Conservation (phyloP, 1,284 basidiomycete genomes). For the Taiwanofungus camphoratus region DNA sequence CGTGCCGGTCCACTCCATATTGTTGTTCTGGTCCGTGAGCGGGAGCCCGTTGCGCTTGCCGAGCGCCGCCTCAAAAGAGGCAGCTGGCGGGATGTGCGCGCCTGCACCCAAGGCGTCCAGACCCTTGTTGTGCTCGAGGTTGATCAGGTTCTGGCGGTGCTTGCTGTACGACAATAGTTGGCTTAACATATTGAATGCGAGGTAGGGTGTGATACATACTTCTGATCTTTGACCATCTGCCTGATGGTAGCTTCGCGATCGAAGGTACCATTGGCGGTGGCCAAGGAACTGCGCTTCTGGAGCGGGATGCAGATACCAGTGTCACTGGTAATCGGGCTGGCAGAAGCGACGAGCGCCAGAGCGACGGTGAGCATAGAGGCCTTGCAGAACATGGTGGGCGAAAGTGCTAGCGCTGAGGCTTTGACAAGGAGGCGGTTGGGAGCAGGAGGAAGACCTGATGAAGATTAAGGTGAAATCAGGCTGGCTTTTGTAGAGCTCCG, state of each 20-base stretch:
- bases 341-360: constrained; percentile 11
- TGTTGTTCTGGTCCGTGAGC: constrained; percentile 10
- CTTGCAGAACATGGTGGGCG: constrained; percentile 15
- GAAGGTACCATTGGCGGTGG: constrained; percentile 17
- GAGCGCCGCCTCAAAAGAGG: constrained; percentile 1
- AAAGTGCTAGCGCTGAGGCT: no score
- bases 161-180: constrained; percentile 11
- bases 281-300: constrained; percentile 13
- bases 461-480: no score
- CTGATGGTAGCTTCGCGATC: constrained; percentile 11
- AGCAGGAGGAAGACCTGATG: no score
- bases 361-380: constrained; percentile 11
- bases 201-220: constrained; percentile 7
- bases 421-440: no score
- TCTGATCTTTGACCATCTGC: constrained; percentile 10
- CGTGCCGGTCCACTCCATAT: constrained; percentile 17
- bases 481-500: no score
- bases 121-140: constrained; percentile 14
- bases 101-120: constrained; percentile 3
- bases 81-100: constrained; percentile 7
- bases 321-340: constrained; percentile 3
- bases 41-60: constrained; percentile 9
- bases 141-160: constrained; percentile 16
- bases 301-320: constrained; percentile 12
- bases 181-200: background rate